phyloP scores from a whole-genome alignment of 140 eudicot genomes.

The Bidens hawaiensis region DNA sequence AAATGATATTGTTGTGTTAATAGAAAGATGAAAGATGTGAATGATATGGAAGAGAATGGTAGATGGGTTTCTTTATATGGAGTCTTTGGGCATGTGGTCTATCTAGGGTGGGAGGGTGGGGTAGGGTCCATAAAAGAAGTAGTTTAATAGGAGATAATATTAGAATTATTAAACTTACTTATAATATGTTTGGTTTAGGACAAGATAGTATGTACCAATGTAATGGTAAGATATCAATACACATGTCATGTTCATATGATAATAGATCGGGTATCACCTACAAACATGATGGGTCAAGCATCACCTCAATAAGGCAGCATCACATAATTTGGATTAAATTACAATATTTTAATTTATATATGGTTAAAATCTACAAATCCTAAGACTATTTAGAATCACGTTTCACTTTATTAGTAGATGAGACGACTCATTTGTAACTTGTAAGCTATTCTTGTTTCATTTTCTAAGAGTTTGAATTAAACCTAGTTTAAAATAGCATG shows the following conservation, averaged over 20 bases:
- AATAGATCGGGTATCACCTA: conserved; percentile 22
- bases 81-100: conserved; percentile 18
- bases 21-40: too few relatives aligned
- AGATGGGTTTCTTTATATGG: conserved; percentile 26
- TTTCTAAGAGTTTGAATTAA: too few relatives aligned
- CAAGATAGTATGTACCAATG: conserved; percentile 22
- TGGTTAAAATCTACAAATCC: not conserved
- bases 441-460: too few relatives aligned
- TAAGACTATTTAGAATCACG: not conserved
- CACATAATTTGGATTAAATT: conserved; percentile 13
- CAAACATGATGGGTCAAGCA: conserved; percentile 37
- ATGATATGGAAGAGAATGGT: conserved; percentile 29
- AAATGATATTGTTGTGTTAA: conserved; percentile 15
- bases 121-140: not conserved
- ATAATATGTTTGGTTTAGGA: conserved; percentile 8
- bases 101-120: not conserved
- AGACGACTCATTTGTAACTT: too few relatives aligned
- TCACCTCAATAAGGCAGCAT: conserved; percentile 27
- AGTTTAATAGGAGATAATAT: not conserved
- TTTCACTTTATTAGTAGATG: too few relatives aligned
- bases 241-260: conserved; percentile 38
- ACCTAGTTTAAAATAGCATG: too few relatives aligned
- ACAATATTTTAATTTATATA: not conserved
- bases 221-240: conserved; percentile 17
- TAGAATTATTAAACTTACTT: not conserved